Percentiles rank a stretch among this genome's conserved stretches.
Conservation (phyloP, 108 stramenopile genomes). For the Cyclostephanos invisitatus region DNA sequence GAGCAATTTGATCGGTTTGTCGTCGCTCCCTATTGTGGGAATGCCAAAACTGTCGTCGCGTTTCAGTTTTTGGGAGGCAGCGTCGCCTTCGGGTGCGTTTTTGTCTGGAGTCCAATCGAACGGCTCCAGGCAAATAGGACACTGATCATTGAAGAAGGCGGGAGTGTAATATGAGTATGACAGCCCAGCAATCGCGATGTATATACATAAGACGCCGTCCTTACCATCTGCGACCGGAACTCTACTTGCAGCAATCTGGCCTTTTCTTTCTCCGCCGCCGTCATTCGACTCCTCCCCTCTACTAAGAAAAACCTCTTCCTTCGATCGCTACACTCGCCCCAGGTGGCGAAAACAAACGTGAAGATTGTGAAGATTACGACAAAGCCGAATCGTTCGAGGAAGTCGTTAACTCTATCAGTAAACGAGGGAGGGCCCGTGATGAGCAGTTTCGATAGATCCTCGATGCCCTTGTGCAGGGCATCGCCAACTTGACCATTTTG, state of each 20-base stretch:
- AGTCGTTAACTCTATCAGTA: conserved; percentile 68
- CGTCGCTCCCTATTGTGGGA: conserved; percentile 67
- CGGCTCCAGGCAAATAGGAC: conserved; percentile 83
- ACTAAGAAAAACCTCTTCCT: conserved; percentile 70
- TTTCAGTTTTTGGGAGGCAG: conserved; percentile 17
- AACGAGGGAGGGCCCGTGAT: conserved; percentile 75
- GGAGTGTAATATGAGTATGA: not conserved
- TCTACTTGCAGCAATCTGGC: conserved; percentile 65
- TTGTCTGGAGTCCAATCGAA: conserved; percentile 47
- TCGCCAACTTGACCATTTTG: conserved; percentile 65
- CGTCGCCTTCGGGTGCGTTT: conserved; percentile 1
- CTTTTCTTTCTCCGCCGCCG: conserved; percentile 69
- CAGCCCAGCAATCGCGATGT: conserved; percentile 6
- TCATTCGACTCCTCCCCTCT: conserved; percentile 61
- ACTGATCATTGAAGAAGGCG: conserved; percentile 16
- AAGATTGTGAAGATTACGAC: conserved; percentile 82
- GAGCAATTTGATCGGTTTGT: conserved; percentile 68
- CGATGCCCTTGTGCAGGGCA: conserved; percentile 66
- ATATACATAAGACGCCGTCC: conserved; percentile 9
- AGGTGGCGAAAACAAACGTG: conserved; percentile 83
- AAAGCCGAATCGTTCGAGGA: conserved; percentile 73
- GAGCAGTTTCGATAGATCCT: conserved; percentile 61
- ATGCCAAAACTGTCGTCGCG: conserved; percentile 78
- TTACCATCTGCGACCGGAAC: conserved; percentile 55
- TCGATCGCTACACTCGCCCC: conserved; percentile 85